Percentiles rank a stretch among this genome's conserved stretches.
Evolutionary conservation across 768 basidiomycete species (phyloP).

Genomic region (Suillus ampliporus): DNA sequence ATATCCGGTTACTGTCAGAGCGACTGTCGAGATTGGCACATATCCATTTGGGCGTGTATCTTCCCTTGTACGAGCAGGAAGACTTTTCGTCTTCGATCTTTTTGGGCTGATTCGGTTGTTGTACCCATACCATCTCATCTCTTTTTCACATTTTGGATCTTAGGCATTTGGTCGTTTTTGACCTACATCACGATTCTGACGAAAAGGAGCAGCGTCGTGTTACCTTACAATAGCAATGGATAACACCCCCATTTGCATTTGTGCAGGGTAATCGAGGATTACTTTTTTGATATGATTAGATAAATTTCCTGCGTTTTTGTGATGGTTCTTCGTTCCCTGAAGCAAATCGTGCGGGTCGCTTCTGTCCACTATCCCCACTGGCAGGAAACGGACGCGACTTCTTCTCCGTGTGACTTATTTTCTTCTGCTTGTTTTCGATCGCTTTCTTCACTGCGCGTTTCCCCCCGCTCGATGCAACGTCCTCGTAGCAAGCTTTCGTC

Average conservation of each 20-base stretch:
- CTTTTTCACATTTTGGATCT: slow-evolving; percentile 13
- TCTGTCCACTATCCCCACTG: too few relatives aligned
- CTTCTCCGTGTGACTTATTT: slow-evolving; percentile 89
- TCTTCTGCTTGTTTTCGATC: slow-evolving; percentile 89
- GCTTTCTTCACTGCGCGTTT: slow-evolving; percentile 83
- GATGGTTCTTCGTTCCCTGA: slow-evolving; percentile 17
- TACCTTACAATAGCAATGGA: slow-evolving; percentile 5
- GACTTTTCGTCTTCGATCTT: slow-evolving; percentile 47
- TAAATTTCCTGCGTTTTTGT: slow-evolving; percentile 28
- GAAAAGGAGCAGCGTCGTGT: not conserved
- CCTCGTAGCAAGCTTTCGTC: slow-evolving; percentile 77
- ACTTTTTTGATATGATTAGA: not conserved
- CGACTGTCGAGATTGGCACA: slow-evolving; percentile 73
- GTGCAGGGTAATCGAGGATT: not conserved
- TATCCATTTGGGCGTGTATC: slow-evolving; percentile 78
- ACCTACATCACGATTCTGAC: slow-evolving; percentile 1
- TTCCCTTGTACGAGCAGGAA: slow-evolving; percentile 76
- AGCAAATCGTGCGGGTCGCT: slow-evolving; percentile 20
- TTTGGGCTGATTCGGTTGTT: not conserved
- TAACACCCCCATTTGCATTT: not conserved
- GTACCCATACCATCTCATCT: slow-evolving; percentile 4
- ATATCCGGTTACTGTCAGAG: slow-evolving; percentile 68
- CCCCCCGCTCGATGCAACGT: slow-evolving; percentile 77
- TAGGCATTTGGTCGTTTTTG: not conserved
- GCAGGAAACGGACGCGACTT: slow-evolving; percentile 71